Base-by-base conservation (phyloP, 2,329 filamentous ascomycete species). In the Thelonectria blattea region DNA sequence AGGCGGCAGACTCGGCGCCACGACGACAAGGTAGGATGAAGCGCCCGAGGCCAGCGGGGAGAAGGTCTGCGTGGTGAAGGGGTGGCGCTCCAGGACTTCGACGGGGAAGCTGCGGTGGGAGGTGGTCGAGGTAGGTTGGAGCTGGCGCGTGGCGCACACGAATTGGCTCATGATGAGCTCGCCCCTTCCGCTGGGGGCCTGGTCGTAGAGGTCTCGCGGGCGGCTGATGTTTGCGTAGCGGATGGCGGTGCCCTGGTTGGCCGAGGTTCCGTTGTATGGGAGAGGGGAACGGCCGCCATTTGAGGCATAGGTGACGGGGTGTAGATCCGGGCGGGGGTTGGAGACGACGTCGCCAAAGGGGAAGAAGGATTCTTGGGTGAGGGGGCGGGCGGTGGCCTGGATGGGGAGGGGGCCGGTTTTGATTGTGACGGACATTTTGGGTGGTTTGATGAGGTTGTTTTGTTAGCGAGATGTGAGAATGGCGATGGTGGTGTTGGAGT, bases 61-160 rank as follows among this genome's bases (percentile, higher is more conserved):
- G 76, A 99, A 98, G 0, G 93, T 97, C 79, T 99, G 95, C 1
- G 91, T 91, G 1, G 95, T 98, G 77, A 88, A 98, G 0, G 95
- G 94, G 76, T 99, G 95, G 41, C 95, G 84, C 76, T 99, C 95
- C 30, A 98, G 85, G 58, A 97, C 85, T 18, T 78, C 77, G 55
- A 97, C 72, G 20, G 67, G 80, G 73, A 97, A 91, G 47, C 71
- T 64, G 41, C 63, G 51, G 45, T 63, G 46, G 1, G 64, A 56
- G 18, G 59, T 37, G 47, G 58, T 52, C 34, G 52, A 54, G 12
- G 49, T 60, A 34, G 63, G 45, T 18, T 59, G 42, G 20, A 77
- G 69, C 52, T 67, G 63, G 14, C 76, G 71, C 6, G 76, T 71
- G 12, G 71, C 88, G 74, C 92, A 97, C 56, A 92, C 88, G 75